phyloP scores from a whole-genome alignment of 371 early-diverging fungal species.

The Zancudomyces culisetae region DNA sequence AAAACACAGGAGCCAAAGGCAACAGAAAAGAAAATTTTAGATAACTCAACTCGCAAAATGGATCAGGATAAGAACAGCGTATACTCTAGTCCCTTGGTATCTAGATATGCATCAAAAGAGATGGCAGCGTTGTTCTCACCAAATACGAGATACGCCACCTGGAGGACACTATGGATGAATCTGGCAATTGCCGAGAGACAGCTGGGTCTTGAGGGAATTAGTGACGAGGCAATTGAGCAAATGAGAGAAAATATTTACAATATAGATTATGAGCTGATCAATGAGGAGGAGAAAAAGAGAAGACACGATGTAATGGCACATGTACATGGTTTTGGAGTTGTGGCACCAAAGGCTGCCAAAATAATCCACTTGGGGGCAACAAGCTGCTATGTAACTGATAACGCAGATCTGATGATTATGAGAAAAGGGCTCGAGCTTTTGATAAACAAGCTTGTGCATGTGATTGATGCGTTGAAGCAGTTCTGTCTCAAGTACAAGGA shows the following conservation, averaged over 20 bases:
- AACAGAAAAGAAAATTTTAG: no score
- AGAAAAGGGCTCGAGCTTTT: constrained; percentile 84
- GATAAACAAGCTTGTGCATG: constrained; percentile 66
- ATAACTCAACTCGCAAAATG: no score
- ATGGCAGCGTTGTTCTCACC: constrained; percentile 93
- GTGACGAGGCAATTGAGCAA: constrained; percentile 66
- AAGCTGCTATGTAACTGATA: constrained; percentile 94
- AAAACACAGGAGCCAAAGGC: no score
- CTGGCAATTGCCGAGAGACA: constrained; percentile 85
- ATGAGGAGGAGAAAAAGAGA: constrained; percentile 79
- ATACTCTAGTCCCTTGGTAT: constrained; percentile 87
- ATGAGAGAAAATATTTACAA: constrained; percentile 72
- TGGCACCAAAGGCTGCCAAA: constrained; percentile 74
- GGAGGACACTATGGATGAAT: constrained; percentile 88
- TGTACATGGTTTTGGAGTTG: constrained; percentile 88
- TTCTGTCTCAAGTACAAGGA: constrained; percentile 67
- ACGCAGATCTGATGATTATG: constrained; percentile 86
- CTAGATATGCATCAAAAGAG: constrained; percentile 91
- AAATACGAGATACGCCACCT: constrained; percentile 81
- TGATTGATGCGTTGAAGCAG: constrained; percentile 51
- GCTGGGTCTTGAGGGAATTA: constrained; percentile 72
- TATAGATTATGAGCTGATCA: constrained; percentile 80
- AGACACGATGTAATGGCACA: constrained; percentile 98
- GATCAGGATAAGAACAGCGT: no score
- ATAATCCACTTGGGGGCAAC: constrained; percentile 97